Percentiles rank a stretch among this genome's conserved stretches.
phyloP scores from a whole-genome alignment of 208 protist species.

The Trypanosoma platydactyli region DNA sequence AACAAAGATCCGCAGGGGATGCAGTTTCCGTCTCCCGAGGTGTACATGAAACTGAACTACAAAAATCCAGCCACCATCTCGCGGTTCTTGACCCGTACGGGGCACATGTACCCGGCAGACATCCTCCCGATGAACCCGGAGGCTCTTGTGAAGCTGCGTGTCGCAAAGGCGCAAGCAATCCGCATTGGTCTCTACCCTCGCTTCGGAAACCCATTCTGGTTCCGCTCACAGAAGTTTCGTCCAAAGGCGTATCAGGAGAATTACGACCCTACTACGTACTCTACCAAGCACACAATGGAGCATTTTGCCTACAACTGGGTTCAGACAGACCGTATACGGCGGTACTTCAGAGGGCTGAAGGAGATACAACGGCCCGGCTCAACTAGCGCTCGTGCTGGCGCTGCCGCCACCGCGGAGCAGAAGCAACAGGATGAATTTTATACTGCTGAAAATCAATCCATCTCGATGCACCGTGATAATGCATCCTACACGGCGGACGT shows the following conservation, averaged over 20 bases:
- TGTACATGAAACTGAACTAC: slow-evolving; percentile 94
- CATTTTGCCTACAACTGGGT: slow-evolving; percentile 92
- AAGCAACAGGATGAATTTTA: slow-evolving; percentile 82
- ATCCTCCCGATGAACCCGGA: slow-evolving; percentile 86
- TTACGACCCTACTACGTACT: slow-evolving; percentile 88
- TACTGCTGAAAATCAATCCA: slow-evolving; percentile 49
- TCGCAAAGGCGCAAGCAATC: slow-evolving; percentile 83
- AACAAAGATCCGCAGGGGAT: slow-evolving; percentile 84
- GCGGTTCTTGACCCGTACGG: slow-evolving; percentile 85
- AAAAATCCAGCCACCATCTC: slow-evolving; percentile 91
- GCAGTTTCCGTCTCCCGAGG: slow-evolving; percentile 70
- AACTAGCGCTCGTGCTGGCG: slow-evolving; percentile 40
- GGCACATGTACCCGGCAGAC: slow-evolving; percentile 88
- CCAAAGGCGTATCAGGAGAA: slow-evolving; percentile 88
- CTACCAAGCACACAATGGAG: slow-evolving; percentile 89
- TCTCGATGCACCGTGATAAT: slow-evolving; percentile 61
- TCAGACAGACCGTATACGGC: slow-evolving; percentile 82
- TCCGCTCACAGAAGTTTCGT: slow-evolving; percentile 77
- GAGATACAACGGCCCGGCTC: slow-evolving; percentile 46
- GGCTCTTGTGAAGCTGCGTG: slow-evolving; percentile 76
- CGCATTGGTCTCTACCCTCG: slow-evolving; percentile 87
- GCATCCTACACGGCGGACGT: slow-evolving; percentile 59
- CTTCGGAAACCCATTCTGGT: slow-evolving; percentile 91
- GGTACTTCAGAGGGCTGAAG: slow-evolving; percentile 78
- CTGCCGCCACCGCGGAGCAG: slow-evolving; percentile 63